phyloP scores from a whole-genome alignment of 2,329 filamentous ascomycete genomes.

The Dissoconium aciculare region DNA sequence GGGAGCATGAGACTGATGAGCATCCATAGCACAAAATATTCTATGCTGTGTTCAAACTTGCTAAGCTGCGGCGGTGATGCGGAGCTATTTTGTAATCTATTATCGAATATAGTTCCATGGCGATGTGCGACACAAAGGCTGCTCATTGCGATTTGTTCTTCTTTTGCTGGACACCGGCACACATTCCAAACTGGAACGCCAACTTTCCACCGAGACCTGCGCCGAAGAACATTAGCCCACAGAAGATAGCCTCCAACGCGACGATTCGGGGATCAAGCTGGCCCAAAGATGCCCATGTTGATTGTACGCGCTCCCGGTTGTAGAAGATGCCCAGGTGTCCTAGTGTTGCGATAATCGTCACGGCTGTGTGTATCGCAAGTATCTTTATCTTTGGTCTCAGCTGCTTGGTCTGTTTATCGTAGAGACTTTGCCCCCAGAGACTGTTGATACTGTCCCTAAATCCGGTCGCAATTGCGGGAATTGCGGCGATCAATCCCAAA shows the following conservation, averaged over 20 bases:
- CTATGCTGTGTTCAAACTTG: not conserved
- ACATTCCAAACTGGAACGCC: not conserved
- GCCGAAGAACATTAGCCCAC: not conserved
- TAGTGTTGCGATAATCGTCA: not conserved
- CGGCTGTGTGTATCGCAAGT: not conserved
- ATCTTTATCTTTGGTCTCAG: slow-evolving; percentile 1
- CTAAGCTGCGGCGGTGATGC: not conserved
- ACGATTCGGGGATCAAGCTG: not conserved
- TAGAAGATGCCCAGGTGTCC: not conserved
- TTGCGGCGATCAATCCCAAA: slow-evolving; percentile 24
- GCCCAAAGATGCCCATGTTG: not conserved
- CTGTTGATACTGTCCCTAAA: not conserved
- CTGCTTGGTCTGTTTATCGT: not conserved
- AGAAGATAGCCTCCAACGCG: not conserved
- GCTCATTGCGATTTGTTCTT: not conserved
- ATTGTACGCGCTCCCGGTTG: not conserved
- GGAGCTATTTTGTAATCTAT: too few relatives aligned
- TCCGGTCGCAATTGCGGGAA: slow-evolving; percentile 23
- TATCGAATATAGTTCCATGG: too few relatives aligned
- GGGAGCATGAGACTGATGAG: too few relatives aligned
- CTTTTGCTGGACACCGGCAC: not conserved
- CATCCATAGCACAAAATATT: not conserved
- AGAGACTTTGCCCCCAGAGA: not conserved
- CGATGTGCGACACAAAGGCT: too few relatives aligned
- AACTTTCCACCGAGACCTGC: not conserved